phyloP scores from a whole-genome alignment of 345 rosid species.

The Abelmoschus esculentus region DNA sequence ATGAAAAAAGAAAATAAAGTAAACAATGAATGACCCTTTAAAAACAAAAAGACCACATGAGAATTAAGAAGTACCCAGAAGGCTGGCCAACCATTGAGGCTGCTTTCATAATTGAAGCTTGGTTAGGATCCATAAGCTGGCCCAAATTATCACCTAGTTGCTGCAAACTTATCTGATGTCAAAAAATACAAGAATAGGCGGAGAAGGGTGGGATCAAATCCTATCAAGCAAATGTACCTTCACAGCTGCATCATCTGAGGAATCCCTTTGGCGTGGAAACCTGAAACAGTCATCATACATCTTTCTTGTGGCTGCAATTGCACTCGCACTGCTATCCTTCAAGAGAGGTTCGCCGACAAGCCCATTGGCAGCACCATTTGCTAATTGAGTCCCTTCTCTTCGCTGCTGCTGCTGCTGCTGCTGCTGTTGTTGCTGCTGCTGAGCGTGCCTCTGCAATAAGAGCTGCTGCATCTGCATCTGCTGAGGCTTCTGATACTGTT shows the following conservation, averaged over 20 bases:
- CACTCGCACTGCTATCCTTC: conserved; percentile 35
- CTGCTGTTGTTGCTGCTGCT: conserved; percentile 20
- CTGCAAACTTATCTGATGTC: conserved; percentile 27
- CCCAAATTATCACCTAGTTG: conserved; percentile 33
- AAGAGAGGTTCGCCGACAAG: conserved; percentile 24
- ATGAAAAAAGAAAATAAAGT: conserved; percentile 5
- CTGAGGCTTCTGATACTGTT: conserved; percentile 35
- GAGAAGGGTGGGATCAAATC: background rate
- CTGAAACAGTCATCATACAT: conserved; percentile 43
- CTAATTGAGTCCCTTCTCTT: conserved; percentile 32
- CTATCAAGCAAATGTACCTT: conserved; percentile 31
- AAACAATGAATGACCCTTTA: background rate
- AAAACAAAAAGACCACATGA: conserved; percentile 6
- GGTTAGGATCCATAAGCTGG: conserved; percentile 44
- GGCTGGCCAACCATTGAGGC: conserved; percentile 36
- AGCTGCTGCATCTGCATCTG: conserved; percentile 50
- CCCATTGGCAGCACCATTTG: conserved; percentile 22
- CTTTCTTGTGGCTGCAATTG: conserved; percentile 31
- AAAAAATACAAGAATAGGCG: background rate
- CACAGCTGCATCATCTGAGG: conserved; percentile 33
- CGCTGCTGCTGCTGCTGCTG: conserved; percentile 1
- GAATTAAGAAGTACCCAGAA: conserved; percentile 29
- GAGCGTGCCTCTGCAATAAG: conserved; percentile 40
- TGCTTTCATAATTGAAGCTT: conserved; percentile 37
- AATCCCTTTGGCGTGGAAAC: conserved; percentile 47